These are phyloP conservation scores for Leccinum incarnatum DNA, from an alignment of 768 basidiomycete genomes.

Conservation along the genomic window DNA sequence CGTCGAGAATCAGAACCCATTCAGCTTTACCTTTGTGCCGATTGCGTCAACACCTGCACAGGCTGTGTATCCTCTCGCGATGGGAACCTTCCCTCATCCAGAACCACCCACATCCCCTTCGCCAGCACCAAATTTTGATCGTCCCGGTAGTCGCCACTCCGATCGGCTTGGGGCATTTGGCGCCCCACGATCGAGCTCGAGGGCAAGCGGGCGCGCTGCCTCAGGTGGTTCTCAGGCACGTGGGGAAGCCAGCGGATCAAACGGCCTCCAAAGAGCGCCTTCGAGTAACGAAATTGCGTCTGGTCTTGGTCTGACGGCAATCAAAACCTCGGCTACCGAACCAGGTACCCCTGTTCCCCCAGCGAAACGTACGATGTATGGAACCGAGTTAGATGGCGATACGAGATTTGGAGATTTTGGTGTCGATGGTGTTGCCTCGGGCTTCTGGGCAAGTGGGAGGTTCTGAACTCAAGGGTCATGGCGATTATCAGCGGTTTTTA, in stretches of 20 bases:
- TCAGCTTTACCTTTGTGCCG: constrained; percentile 51
- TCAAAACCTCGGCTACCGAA: constrained; percentile 40
- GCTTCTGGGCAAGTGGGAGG: constrained; percentile 60
- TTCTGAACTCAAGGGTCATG: constrained; percentile 29
- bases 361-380: constrained; percentile 75
- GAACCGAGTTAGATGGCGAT: constrained; percentile 77
- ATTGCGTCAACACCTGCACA: constrained; percentile 53
- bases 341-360: constrained; percentile 41
- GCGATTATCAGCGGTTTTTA: background rate
- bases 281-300: constrained; percentile 49
- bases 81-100: constrained; percentile 35
- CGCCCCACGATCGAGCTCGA: constrained; percentile 39
- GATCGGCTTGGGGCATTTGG: constrained; percentile 30
- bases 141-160: constrained; percentile 34
- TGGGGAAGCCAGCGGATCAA: constrained; percentile 27
- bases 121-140: constrained; percentile 31
- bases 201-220: constrained; percentile 29
- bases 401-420: constrained; percentile 87
- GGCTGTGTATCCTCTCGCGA: constrained; percentile 36
- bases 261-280: constrained; percentile 29
- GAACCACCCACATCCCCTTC: constrained; percentile 36
- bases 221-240: constrained; percentile 27
- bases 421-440: constrained; percentile 69
- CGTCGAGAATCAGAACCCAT: constrained; percentile 53
- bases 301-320: constrained; percentile 41